Percentiles rank a stretch among this genome's conserved stretches.
These are phyloP conservation scores for Fusarium albidum DNA, from an alignment of 2,329 filamentous ascomycete species.

Conservation along the genomic window DNA sequence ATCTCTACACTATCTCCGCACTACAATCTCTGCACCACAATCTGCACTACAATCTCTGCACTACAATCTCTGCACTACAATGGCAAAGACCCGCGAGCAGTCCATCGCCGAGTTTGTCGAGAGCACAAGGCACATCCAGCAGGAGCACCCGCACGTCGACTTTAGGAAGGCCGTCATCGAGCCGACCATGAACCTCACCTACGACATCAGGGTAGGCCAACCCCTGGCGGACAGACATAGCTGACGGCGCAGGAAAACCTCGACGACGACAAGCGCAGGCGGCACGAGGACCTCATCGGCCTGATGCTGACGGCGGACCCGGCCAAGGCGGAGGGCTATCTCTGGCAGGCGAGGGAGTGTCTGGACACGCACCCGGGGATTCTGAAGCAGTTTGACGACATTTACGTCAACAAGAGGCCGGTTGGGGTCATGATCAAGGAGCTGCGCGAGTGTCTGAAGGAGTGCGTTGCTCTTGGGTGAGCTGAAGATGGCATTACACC, in stretches of 20 bases:
- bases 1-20: too few relatives aligned
- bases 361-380: constrained; percentile 23
- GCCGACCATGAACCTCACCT: constrained; percentile 34
- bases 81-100: constrained; percentile 25
- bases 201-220: constrained; percentile 21
- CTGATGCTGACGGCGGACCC: constrained; percentile 25
- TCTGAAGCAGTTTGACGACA: constrained; percentile 29
- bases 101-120: constrained; percentile 29
- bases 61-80: too few relatives aligned
- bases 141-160: constrained; percentile 27
- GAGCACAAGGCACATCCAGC: constrained; percentile 18
- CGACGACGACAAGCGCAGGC: constrained; percentile 5
- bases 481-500: too few relatives aligned
- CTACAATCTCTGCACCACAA: too few relatives aligned
- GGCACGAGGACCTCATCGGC: constrained; percentile 21
- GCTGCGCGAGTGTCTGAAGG: constrained; percentile 22
- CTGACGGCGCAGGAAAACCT: constrained; percentile 21
- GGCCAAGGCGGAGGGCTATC: constrained; percentile 28
- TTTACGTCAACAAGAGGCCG: constrained; percentile 30
- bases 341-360: constrained; percentile 30
- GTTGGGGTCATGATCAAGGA: constrained; percentile 23
- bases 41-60: too few relatives aligned
- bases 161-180: constrained; percentile 26
- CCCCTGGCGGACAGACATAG: too few relatives aligned
- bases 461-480: too few relatives aligned